Conservation (phyloP, 208 protist genomes). For the Naegleria gruberi region DNA sequence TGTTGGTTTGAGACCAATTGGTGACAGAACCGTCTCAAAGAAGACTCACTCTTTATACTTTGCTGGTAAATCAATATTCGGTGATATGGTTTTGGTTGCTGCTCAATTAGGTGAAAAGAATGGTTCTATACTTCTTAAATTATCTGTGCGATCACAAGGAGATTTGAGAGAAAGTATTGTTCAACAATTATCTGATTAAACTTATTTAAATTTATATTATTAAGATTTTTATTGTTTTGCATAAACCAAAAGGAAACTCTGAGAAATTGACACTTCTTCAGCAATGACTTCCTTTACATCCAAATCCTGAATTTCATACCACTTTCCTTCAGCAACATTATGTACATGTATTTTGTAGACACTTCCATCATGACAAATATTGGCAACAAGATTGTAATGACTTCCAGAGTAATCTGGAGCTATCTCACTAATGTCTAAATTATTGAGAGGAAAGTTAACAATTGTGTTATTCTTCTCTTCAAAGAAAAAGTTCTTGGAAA, state of each 20-base stretch:
- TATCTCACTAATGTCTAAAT: slow-evolving; percentile 5
- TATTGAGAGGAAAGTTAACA: slow-evolving; percentile 60
- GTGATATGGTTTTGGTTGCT: not conserved
- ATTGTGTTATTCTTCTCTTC: slow-evolving; percentile 62
- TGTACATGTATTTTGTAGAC: slow-evolving; percentile 32
- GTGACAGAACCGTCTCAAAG: not conserved
- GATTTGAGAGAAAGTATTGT: not conserved
- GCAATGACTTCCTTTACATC: slow-evolving; percentile 48
- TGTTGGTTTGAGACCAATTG: not conserved
- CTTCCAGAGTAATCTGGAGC: not conserved
- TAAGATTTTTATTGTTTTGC: not conserved
- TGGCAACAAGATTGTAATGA: slow-evolving; percentile 48
- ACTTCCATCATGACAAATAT: slow-evolving; percentile 37
- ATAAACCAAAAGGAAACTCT: slow-evolving; percentile 35
- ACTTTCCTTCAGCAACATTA: slow-evolving; percentile 44
- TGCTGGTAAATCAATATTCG: not conserved
- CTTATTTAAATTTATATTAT: not conserved
- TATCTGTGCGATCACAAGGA: not conserved
- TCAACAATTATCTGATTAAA: not conserved
- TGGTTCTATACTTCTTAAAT: not conserved
- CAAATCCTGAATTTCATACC: slow-evolving; percentile 63
- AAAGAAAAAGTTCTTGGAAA: slow-evolving; percentile 62
- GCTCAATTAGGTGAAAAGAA: not conserved
- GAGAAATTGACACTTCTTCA: slow-evolving; percentile 54
- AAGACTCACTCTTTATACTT: not conserved